These are phyloP conservation scores for Ceratocystis albifundus DNA, from an alignment of 2,329 filamentous ascomycete species.

Conservation along the genomic window DNA sequence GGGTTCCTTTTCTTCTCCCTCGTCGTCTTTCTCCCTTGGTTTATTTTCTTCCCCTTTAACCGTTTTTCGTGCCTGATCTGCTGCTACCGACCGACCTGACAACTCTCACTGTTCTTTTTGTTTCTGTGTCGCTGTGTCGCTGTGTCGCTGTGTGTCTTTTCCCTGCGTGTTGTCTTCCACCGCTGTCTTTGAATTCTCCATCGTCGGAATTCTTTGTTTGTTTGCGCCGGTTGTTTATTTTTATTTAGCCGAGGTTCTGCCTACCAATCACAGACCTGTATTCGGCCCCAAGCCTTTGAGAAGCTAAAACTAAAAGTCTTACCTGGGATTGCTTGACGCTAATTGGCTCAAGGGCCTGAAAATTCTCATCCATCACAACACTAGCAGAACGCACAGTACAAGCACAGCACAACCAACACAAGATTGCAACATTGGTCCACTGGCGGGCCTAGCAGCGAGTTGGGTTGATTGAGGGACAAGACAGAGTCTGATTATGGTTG, in stretches of 20 bases:
- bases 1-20: not conserved
- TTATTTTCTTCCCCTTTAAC: not conserved
- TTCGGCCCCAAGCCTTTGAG: not conserved
- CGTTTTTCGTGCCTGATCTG: not conserved
- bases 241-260: slow-evolving; percentile 3
- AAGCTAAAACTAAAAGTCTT: too few species aligned
- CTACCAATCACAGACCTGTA: not conserved
- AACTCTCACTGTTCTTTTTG: not conserved
- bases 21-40: not conserved
- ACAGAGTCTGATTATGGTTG: not conserved
- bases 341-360: not conserved
- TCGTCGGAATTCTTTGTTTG: not conserved
- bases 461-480: not conserved
- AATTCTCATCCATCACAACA: not conserved
- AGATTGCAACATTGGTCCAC: too few species aligned
- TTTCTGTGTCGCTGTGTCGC: not conserved
- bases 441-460: too few species aligned
- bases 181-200: too few species aligned
- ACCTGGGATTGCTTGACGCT: too few species aligned
- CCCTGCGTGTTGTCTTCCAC: not conserved
- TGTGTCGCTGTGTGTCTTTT: not conserved
- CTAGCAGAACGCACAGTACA: not conserved
- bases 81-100: not conserved
- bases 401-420: not conserved
- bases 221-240: not conserved